These are phyloP conservation scores for Neurospora intermedia DNA, from an alignment of 495 filamentous ascomycete species.

Conservation along the genomic window DNA sequence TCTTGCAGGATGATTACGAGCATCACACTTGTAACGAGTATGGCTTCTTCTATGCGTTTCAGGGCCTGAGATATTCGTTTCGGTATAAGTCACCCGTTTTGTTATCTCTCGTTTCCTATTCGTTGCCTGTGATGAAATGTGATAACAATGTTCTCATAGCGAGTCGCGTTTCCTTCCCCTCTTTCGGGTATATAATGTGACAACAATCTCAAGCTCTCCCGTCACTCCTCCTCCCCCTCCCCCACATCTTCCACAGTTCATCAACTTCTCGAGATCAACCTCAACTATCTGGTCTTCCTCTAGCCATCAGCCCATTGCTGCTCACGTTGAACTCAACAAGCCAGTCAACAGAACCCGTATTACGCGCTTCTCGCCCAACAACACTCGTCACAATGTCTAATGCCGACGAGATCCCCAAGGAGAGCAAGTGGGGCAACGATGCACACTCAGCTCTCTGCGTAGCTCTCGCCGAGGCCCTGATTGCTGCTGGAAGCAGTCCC, in stretches of 20 bases:
- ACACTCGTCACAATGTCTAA: background rate
- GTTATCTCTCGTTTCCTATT: background rate
- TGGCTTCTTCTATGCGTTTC: background rate
- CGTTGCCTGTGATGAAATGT: background rate
- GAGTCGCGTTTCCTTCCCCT: background rate
- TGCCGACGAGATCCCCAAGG: background rate
- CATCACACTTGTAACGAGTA: background rate
- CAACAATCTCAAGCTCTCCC: background rate
- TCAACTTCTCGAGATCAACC: background rate
- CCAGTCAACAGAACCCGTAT: background rate
- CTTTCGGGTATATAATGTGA: background rate
- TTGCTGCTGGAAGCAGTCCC: background rate
- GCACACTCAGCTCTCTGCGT: conserved; percentile 18
- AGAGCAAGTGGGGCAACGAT: conserved; percentile 16
- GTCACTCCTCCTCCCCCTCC: background rate
- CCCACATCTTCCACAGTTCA: background rate
- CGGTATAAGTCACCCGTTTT: background rate
- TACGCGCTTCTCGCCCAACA: background rate
- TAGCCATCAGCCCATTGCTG: background rate
- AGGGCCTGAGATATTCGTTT: background rate
- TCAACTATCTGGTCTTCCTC: background rate
- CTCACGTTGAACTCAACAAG: background rate
- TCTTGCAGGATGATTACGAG: background rate
- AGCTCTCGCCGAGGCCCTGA: conserved; percentile 12
- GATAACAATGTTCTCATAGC: background rate